Evolutionary conservation across 2,329 filamentous ascomycete genomes (phyloP).

Genomic region (Nakataea oryzae): DNA sequence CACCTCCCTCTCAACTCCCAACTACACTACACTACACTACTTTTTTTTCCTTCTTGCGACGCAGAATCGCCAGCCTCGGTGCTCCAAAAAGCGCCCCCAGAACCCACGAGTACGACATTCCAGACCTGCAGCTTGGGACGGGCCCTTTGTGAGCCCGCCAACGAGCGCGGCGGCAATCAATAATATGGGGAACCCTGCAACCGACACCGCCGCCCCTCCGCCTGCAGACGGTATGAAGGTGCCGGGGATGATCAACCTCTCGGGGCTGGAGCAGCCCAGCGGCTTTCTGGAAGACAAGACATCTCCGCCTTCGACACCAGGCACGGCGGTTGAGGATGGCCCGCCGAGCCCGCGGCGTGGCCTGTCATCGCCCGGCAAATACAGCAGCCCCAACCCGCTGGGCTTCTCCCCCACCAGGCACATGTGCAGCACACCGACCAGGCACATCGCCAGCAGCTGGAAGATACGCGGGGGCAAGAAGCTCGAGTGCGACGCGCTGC

Average conservation of each 20-base stretch:
- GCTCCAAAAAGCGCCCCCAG: background rate
- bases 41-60: too few relatives aligned
- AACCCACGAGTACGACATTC: background rate
- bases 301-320: background rate
- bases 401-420: conserved; percentile 8
- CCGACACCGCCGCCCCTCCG: background rate
- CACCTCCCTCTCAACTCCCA: background rate
- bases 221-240: background rate
- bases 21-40: background rate
- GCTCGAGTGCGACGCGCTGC: conserved; percentile 4
- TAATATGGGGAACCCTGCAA: background rate
- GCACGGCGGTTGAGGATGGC: background rate
- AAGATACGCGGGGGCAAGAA: conserved; percentile 5
- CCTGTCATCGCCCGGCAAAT: background rate
- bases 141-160: background rate
- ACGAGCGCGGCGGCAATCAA: background rate
- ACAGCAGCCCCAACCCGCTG: background rate
- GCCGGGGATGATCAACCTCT: background rate
- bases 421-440: conserved; percentile 6
- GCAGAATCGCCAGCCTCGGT: background rate
- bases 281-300: background rate
- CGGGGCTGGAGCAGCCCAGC: background rate
- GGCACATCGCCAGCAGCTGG: conserved; percentile 7
- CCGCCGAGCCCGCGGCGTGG: background rate
- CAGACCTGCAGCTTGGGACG: background rate